phyloP scores from a whole-genome alignment of 2,329 filamentous ascomycete genomes.

The Talaromyces sp. region DNA sequence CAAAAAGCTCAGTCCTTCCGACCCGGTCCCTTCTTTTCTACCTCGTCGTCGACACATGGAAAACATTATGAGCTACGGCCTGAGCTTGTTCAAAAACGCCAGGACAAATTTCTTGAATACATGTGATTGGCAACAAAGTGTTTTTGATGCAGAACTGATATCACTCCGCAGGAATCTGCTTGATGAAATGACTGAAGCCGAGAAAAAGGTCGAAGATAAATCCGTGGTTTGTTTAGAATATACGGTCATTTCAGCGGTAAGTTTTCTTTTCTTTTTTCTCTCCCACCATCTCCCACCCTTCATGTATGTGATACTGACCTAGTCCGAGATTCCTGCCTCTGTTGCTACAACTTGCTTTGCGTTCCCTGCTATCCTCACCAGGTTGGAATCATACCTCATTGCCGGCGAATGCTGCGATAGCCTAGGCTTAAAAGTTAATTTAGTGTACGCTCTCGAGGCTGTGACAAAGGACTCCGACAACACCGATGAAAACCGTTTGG shows the following conservation, averaged over 20 bases:
- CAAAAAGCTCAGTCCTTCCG: slow-evolving; percentile 25
- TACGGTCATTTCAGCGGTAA: slow-evolving; percentile 69
- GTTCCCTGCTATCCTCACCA: slow-evolving; percentile 79
- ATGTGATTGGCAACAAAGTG: slow-evolving; percentile 70
- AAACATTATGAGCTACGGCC: slow-evolving; percentile 78
- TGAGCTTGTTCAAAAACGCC: slow-evolving; percentile 66
- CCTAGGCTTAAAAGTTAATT: slow-evolving; percentile 60
- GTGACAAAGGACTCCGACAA: slow-evolving; percentile 91
- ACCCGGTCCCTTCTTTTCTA: slow-evolving; percentile 29
- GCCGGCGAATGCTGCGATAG: slow-evolving; percentile 67
- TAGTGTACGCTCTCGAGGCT: slow-evolving; percentile 75
- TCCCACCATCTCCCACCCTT: neutral
- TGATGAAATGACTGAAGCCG: slow-evolving; percentile 58
- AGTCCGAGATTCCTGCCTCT: slow-evolving; percentile 58
- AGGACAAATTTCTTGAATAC: slow-evolving; percentile 41
- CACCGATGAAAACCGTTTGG: slow-evolving; percentile 64
- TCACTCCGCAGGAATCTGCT: slow-evolving; percentile 78
- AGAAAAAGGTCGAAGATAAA: slow-evolving; percentile 40
- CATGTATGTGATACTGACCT: neutral
- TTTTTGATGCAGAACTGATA: slow-evolving; percentile 70
- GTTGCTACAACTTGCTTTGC: slow-evolving; percentile 69
- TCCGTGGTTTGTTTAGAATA: slow-evolving; percentile 75
- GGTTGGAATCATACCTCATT: slow-evolving; percentile 77
- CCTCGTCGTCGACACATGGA: slow-evolving; percentile 43
- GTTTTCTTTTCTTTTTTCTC: slow-evolving; percentile 25